Conservation (phyloP, 2,329 filamentous ascomycete genomes). For the Xylaria arbuscula region DNA sequence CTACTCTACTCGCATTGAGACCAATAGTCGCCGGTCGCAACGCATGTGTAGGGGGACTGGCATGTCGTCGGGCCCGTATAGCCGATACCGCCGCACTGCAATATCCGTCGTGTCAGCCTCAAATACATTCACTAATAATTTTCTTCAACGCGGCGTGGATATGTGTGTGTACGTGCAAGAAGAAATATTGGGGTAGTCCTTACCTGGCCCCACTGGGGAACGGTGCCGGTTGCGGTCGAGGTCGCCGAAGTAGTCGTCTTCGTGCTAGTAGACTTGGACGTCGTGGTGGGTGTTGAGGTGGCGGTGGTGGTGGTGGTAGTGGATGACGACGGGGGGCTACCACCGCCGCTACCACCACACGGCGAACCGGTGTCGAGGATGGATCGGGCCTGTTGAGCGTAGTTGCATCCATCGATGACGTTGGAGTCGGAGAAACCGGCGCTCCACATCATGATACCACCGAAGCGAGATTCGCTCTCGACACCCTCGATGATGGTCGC, state of each 20-base stretch:
- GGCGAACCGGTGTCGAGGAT: constrained; percentile 51
- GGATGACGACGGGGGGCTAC: constrained; percentile 12
- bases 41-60: constrained; percentile 36
- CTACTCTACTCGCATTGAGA: constrained; percentile 35
- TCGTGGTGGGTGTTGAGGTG: not conserved
- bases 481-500: constrained; percentile 46
- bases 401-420: constrained; percentile 53
- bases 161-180: too few species aligned
- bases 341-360: constrained; percentile 37
- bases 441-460: constrained; percentile 57
- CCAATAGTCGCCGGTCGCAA: constrained; percentile 30
- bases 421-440: constrained; percentile 55
- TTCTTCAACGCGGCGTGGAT: not conserved
- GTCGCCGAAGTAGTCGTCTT: constrained; percentile 21
- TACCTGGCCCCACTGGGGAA: constrained; percentile 39
- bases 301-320: constrained; percentile 5
- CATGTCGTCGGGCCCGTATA: constrained; percentile 39
- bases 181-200: constrained; percentile 8
- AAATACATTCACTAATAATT: not conserved
- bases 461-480: constrained; percentile 48
- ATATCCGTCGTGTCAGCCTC: constrained; percentile 11
- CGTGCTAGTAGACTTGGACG: constrained; percentile 6
- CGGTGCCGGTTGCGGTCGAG: constrained; percentile 22
- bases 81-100: constrained; percentile 38
- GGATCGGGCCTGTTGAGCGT: constrained; percentile 53